Evolutionary conservation across 2,329 filamentous ascomycete species (phyloP), one percentile per base, ranked within the genome.

Genomic region (Sporothrix brunneoviolacea): DNA sequence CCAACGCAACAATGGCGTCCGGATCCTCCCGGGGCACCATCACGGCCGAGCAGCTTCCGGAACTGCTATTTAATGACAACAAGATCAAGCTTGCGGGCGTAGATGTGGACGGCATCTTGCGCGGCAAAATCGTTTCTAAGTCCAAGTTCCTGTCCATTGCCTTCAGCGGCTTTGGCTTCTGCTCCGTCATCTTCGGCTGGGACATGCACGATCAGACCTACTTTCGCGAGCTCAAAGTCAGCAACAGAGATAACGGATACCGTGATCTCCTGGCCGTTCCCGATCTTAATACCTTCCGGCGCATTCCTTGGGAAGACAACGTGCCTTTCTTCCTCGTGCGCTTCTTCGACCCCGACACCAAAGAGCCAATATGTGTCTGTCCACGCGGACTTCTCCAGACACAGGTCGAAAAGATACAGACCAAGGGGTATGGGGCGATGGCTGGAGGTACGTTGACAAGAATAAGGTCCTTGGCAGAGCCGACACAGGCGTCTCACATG

Each of bases 161-260:
- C n/a, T 69, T 79, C 37, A 77, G 82, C 39, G 91, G 90, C 46
- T 95, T 95, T 60, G 91, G 90, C 48, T 95, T 95, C 74, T 95
- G 91, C 73, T 93, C 87, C 18, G 89, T 95, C 58, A 82, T 95
- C 57, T 95, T 95, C 62, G 90, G 91, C 65, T 95, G 91, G 91
- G 90, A 96, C 68, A 95, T 95, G 88, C 90, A 96, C 68, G 91
- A 96, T 63, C 77, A 82, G 71, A 94, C 88, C 10, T 96, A 95
- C 67, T 84, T 88, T 65, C 82, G 78, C 60, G 90, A 95, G 69
- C 79, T 95, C 56, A 79, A 80, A 62, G 85, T 95, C 66, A 93
- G 88, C 69, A 95, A 95, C 70, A 86, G 87, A 59, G 84, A 88
- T 62, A 95, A 95, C 65, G 90, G 90, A 38, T 95, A 95, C 68